A percentile compares a stretch with the other conserved stretches of the same genome.
phyloP scores from a whole-genome alignment of 2,329 filamentous ascomycete genomes.

The Verticillium alfalfae region DNA sequence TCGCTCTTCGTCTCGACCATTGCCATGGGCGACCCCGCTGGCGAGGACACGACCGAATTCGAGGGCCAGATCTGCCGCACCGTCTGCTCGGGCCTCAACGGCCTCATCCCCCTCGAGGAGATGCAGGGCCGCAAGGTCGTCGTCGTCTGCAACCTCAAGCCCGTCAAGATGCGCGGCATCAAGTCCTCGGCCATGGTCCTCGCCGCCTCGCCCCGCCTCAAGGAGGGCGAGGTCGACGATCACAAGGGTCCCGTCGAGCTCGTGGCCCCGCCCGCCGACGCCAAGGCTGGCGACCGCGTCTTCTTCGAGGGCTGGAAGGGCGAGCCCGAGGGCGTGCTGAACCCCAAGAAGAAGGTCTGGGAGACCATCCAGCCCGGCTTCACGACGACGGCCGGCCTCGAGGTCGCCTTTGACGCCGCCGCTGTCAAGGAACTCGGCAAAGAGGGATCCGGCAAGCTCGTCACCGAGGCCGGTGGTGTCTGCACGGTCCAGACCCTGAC shows the following conservation, averaged over 20 bases:
- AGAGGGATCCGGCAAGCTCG: conserved; percentile 61
- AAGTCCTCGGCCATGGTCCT: conserved; percentile 83
- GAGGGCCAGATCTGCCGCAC: conserved; percentile 90
- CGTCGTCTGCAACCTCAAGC: conserved; percentile 96
- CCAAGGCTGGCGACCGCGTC: conserved; percentile 79
- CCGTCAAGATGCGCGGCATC: conserved; percentile 94
- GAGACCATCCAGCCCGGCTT: conserved; percentile 95
- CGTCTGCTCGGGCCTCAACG: conserved; percentile 94
- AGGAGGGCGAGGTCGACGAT: conserved; percentile 77
- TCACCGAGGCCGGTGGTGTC: conserved; percentile 70
- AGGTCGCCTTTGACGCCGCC: conserved; percentile 80
- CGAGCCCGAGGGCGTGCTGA: conserved; percentile 86
- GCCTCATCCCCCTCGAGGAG: conserved; percentile 83
- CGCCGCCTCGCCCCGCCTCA: conserved; percentile 78
- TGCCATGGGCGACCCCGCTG: conserved; percentile 82
- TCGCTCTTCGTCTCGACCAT: conserved; percentile 94
- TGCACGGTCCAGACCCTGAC: conserved; percentile 81
- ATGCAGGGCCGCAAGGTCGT: conserved; percentile 97
- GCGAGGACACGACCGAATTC: conserved; percentile 85
- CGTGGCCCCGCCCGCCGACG: conserved; percentile 72
- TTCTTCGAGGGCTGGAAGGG: conserved; percentile 94
- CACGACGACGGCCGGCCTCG: conserved; percentile 74
- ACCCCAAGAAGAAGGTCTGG: conserved; percentile 99
- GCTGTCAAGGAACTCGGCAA: conserved; percentile 72
- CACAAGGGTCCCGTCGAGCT: conserved; percentile 91